Evolutionary conservation across 2,329 filamentous ascomycete genomes (phyloP).

Genomic region (Coniella lustricola): DNA sequence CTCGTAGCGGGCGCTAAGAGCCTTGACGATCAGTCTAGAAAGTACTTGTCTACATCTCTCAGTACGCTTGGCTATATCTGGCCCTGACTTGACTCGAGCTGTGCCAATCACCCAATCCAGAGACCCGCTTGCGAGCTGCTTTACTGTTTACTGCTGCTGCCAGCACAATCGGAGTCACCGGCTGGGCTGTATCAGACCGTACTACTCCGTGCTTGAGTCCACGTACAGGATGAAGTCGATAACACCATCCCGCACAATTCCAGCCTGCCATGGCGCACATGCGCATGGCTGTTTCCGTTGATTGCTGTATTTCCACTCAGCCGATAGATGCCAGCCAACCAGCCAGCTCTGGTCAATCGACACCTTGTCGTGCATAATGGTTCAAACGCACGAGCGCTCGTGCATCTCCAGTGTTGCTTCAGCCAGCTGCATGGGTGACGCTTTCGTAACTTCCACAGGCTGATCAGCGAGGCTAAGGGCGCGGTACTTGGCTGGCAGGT

Average conservation of each 20-base stretch:
- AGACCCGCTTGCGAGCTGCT: not conserved
- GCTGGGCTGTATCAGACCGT: constrained; percentile 1
- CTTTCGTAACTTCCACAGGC: too few species aligned
- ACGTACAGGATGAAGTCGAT: too few species aligned
- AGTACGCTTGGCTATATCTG: too few species aligned
- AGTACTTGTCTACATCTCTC: too few species aligned
- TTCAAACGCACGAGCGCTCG: too few species aligned
- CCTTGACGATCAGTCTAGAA: not conserved
- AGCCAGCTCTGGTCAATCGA: too few species aligned
- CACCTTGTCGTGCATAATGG: too few species aligned
- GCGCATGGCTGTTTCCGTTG: not conserved
- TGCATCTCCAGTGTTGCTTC: too few species aligned
- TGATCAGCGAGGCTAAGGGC: too few species aligned
- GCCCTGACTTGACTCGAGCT: not conserved
- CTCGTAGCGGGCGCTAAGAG: not conserved
- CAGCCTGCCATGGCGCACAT: not conserved
- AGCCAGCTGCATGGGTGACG: too few species aligned
- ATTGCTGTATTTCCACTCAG: constrained; percentile 1
- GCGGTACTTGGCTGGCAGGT: too few species aligned
- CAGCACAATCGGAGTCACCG: constrained; percentile 9
- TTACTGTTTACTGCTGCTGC: not conserved
- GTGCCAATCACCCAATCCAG: not conserved
- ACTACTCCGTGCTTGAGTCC: not conserved
- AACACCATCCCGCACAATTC: not conserved
- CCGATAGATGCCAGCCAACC: not conserved